Percentiles rank a stretch among this genome's conserved stretches.
Evolutionary conservation across 2,329 filamentous ascomycete genomes (phyloP).

Genomic region (Teratosphaeria nubilosa): DNA sequence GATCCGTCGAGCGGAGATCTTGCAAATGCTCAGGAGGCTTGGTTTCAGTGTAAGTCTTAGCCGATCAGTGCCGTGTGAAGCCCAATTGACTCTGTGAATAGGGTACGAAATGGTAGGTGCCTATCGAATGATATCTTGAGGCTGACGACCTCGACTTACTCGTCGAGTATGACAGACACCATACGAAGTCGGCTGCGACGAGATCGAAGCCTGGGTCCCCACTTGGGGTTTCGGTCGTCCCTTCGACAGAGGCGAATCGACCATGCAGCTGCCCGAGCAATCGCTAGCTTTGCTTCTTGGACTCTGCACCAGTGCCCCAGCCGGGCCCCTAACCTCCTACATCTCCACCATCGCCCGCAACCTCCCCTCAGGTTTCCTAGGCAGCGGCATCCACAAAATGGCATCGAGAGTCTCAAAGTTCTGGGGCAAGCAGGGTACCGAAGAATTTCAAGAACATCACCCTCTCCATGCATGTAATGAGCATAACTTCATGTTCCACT

Average conservation of each 20-base stretch:
- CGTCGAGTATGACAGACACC: slow-evolving; percentile 14
- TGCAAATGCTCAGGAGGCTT: slow-evolving; percentile 25
- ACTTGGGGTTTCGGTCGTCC: slow-evolving; percentile 28
- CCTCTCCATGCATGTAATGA: slow-evolving; percentile 27
- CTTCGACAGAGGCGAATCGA: slow-evolving; percentile 23
- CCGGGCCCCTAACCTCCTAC: slow-evolving; percentile 25
- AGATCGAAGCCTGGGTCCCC: slow-evolving; percentile 26
- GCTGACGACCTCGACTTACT: background rate
- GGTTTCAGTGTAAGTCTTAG: slow-evolving; percentile 23
- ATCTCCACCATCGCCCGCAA: slow-evolving; percentile 24
- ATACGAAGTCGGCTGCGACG: slow-evolving; percentile 28
- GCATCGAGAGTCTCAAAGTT: slow-evolving; percentile 17
- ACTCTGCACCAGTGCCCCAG: slow-evolving; percentile 24
- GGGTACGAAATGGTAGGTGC: background rate
- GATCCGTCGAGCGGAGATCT: slow-evolving; percentile 16
- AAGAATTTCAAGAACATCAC: slow-evolving; percentile 26
- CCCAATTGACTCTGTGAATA: background rate
- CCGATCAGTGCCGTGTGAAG: background rate
- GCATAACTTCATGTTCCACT: slow-evolving; percentile 26
- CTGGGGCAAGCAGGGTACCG: slow-evolving; percentile 26
- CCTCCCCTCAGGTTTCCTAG: slow-evolving; percentile 22
- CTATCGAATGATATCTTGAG: slow-evolving; percentile 10
- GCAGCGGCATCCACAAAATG: slow-evolving; percentile 20
- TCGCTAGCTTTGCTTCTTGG: slow-evolving; percentile 25
- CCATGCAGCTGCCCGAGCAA: slow-evolving; percentile 25